These are phyloP conservation scores for Hanseniaspora taiwanica DNA, from an alignment of 805 yeast genomes.

Conservation along the genomic window DNA sequence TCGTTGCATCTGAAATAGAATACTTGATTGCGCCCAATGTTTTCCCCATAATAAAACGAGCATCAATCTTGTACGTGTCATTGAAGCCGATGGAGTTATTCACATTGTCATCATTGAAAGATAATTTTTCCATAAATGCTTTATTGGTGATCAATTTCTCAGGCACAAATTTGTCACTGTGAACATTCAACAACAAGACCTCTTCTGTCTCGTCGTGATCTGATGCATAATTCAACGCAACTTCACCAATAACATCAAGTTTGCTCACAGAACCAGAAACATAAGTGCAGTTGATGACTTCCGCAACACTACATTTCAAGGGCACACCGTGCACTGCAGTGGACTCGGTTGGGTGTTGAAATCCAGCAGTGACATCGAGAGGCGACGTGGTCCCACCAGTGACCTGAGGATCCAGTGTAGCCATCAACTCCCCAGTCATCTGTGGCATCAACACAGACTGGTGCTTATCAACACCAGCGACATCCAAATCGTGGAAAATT, in stretches of 20 bases:
- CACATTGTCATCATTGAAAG: too few species aligned
- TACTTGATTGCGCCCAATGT: constrained; percentile 78
- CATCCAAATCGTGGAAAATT: constrained; percentile 4
- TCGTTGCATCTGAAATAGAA: constrained; percentile 32
- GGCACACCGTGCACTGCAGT: background rate
- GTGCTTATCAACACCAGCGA: constrained; percentile 4
- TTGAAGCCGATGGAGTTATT: constrained; percentile 9
- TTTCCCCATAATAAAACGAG: constrained; percentile 40
- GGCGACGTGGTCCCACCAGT: constrained; percentile 25
- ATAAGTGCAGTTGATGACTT: constrained; percentile 62
- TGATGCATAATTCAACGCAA: constrained; percentile 60
- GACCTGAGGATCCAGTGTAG: constrained; percentile 28
- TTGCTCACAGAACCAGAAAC: constrained; percentile 49
- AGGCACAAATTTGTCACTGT: constrained; percentile 19
- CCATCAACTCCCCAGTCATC: constrained; percentile 19
- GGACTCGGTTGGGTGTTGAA: background rate
- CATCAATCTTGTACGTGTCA: constrained; percentile 30
- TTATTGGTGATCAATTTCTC: constrained; percentile 40
- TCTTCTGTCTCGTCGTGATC: constrained; percentile 14
- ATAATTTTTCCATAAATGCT: constrained; percentile 37
- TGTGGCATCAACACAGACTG: constrained; percentile 14
- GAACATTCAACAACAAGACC: constrained; percentile 28
- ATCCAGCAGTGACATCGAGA: background rate
- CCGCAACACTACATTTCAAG: constrained; percentile 69
- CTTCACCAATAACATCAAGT: constrained; percentile 68